These are phyloP conservation scores for Seiridium cupressi DNA, from an alignment of 2,329 filamentous ascomycete species.

Conservation along the genomic window DNA sequence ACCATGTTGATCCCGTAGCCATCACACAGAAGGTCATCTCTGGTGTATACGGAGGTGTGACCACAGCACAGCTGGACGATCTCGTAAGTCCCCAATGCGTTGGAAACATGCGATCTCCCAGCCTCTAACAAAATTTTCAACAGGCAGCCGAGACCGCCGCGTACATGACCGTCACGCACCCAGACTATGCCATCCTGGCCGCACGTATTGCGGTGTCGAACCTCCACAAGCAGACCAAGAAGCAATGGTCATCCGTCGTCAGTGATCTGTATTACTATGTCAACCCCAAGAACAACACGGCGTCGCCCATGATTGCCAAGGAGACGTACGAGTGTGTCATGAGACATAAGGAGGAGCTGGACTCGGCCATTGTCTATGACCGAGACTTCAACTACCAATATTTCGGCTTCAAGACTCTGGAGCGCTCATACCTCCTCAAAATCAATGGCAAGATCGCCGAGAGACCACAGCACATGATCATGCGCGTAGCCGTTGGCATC, in stretches of 20 bases:
- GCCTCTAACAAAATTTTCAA: constrained; percentile 16
- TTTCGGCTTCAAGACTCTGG: constrained; percentile 98
- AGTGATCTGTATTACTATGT: constrained; percentile 92
- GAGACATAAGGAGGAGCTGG: constrained; percentile 94
- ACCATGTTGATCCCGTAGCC: constrained; percentile 93
- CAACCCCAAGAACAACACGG: constrained; percentile 84
- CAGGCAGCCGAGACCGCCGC: constrained; percentile 97
- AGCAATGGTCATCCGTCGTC: constrained; percentile 97
- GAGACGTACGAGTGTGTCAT: constrained; percentile 90
- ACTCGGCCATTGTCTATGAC: constrained; percentile 98
- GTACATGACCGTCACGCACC: constrained; percentile 99
- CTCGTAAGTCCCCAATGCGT: constrained; percentile 57
- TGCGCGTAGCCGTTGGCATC: constrained; percentile 97
- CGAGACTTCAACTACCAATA: constrained; percentile 99
- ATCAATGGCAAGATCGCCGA: constrained; percentile 95
- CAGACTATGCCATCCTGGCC: constrained; percentile 97
- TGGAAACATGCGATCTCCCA: no score
- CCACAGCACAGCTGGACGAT: constrained; percentile 93
- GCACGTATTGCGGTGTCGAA: constrained; percentile 98
- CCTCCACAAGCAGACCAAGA: constrained; percentile 99
- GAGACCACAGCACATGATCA: constrained; percentile 98
- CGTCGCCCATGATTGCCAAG: constrained; percentile 92
- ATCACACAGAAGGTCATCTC: constrained; percentile 99
- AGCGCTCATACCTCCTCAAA: constrained; percentile 95
- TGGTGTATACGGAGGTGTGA: constrained; percentile 97